phyloP scores from a whole-genome alignment of 2,329 filamentous ascomycete genomes.

The Xylogone sp. region DNA sequence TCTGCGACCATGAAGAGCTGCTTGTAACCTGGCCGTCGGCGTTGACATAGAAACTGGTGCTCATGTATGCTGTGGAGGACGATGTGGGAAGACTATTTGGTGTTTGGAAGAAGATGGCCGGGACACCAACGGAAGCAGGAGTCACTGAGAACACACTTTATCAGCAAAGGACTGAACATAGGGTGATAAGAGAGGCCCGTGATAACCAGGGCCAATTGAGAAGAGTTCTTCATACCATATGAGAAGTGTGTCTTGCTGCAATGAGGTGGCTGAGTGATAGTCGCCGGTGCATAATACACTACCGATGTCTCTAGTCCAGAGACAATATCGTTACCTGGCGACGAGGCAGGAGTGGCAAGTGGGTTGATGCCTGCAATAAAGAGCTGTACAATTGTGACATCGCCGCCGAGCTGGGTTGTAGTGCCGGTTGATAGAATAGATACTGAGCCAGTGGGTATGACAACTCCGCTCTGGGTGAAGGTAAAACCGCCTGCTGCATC shows the following conservation, averaged over 20 bases:
- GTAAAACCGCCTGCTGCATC: neutral
- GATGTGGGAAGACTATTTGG: conserved; percentile 2
- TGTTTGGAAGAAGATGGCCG: neutral
- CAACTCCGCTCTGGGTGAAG: neutral
- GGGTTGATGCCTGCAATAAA: neutral
- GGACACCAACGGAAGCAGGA: neutral
- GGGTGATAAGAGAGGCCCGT: neutral
- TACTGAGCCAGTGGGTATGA: neutral
- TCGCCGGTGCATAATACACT: conserved; percentile 4
- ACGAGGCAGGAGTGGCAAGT: neutral
- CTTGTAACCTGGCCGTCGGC: conserved; percentile 1
- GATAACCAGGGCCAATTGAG: neutral
- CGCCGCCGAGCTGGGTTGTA: neutral
- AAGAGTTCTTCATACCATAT: conserved; percentile 1
- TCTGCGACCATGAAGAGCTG: conserved; percentile 4
- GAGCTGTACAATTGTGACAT: neutral
- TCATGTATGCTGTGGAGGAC: conserved; percentile 6
- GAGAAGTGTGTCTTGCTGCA: conserved; percentile 4
- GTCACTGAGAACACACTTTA: neutral
- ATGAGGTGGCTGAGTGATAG: conserved; percentile 3
- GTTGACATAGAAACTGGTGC: conserved; percentile 3
- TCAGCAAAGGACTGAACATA: neutral
- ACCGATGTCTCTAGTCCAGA: neutral
- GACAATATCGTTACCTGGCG: neutral
- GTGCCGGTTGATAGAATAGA: neutral